Base-by-base conservation (phyloP, 139 green algal genomes). In the Coelastrella sp. region DNA sequence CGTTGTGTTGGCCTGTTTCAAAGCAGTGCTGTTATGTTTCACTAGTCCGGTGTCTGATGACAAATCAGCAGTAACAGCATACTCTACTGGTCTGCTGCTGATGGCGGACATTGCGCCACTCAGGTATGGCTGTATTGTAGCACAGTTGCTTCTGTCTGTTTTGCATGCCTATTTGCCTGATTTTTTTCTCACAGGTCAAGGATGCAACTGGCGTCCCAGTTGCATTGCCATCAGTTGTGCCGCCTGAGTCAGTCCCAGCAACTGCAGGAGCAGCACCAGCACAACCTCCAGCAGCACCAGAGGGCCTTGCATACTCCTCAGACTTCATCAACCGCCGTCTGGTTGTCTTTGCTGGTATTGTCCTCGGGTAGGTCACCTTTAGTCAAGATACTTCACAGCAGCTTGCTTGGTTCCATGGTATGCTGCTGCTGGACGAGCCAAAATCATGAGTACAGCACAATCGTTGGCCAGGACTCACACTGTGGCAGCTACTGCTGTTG, bases 331-430 rank as follows among this genome's bases (percentile, higher is more conserved):
- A 85, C 21, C 85, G 90, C 5, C 89, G 95, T 8, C 77, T 93
- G 60, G 60, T 96, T 34, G 94, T 94, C 3, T 98, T 98, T 87
- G 72, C 91, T 1, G 91, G 91, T 57, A 97, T 98, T 74, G 93
- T 97, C 25, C 81, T 96, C 32, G 95, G 95, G 89, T 93, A 66
- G 45, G 87, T 57, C n/a, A 43, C n/a, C 6, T 62, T 35, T 30
- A 40, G 32, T n/a, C n/a, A n/a, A n/a, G n/a, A n/a, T n/a, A n/a
- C n/a, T n/a, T n/a, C n/a, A n/a, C 64, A 66, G 71, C 71, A 45
- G 57, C 30, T 27, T 66, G 71, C 71, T 32, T 23, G 19, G 6
- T 66, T n/a, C n/a, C n/a, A n/a, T n/a, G n/a, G n/a, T n/a, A n/a
- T n/a, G n/a, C n/a, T n/a, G n/a, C n/a, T n/a, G n/a, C n/a, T n/a